These are phyloP conservation scores for Kuraishia hungarica DNA, from an alignment of 805 yeast species.

Conservation along the genomic window DNA sequence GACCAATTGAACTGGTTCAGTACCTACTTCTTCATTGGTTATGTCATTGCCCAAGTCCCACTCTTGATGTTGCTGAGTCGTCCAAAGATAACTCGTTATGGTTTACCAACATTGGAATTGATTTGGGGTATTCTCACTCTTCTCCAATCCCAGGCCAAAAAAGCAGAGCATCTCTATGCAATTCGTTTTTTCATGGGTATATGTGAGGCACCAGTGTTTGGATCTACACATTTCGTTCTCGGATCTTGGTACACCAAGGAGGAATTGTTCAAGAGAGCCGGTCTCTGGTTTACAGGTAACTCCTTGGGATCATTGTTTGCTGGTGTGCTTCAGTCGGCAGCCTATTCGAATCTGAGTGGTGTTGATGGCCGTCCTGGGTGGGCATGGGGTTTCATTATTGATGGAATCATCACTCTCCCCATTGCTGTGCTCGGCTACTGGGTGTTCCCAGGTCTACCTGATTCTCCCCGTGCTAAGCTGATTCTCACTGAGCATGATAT, in stretches of 20 bases:
- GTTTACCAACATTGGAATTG: constrained; percentile 34
- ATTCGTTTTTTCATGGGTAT: constrained; percentile 32
- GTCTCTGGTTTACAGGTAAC: constrained; percentile 26
- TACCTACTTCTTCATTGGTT: constrained; percentile 43
- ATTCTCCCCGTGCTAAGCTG: constrained; percentile 33
- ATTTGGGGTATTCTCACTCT: constrained; percentile 35
- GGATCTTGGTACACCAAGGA: constrained; percentile 26
- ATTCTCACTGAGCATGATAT: constrained; percentile 30
- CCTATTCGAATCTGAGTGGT: constrained; percentile 16
- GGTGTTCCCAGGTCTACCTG: constrained; percentile 33
- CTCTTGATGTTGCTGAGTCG: constrained; percentile 32
- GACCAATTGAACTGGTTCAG: constrained; percentile 39
- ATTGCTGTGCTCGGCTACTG: constrained; percentile 24
- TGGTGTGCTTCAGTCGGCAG: constrained; percentile 29
- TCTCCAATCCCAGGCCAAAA: constrained; percentile 22
- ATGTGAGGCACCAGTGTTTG: constrained; percentile 39
- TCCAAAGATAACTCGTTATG: constrained; percentile 29
- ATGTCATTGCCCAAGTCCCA: constrained; percentile 43
- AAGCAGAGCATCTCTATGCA: constrained; percentile 20
- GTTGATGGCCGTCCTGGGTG: constrained; percentile 18
- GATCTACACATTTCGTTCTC: constrained; percentile 35
- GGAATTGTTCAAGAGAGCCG: constrained; percentile 27
- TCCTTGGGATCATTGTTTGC: constrained; percentile 25
- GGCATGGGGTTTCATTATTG: constrained; percentile 39
- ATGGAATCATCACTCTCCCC: constrained; percentile 27